Percentiles rank a stretch among this genome's conserved stretches.
Evolutionary conservation across 306 rosid genomes (phyloP).

Genomic region (Elaeagnus macrophylla): DNA sequence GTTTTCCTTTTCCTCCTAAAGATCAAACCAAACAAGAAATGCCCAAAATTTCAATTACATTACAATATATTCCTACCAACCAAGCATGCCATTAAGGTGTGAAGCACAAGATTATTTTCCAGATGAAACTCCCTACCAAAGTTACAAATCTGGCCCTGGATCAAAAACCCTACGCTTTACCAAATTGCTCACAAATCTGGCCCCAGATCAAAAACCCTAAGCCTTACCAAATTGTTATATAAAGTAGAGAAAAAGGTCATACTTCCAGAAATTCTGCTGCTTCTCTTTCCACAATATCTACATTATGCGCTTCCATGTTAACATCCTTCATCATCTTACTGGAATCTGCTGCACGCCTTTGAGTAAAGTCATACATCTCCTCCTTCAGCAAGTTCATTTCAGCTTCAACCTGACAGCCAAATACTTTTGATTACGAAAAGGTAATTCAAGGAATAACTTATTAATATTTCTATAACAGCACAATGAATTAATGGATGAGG

Average conservation of each 20-base stretch:
- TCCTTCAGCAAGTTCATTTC: slow-evolving; percentile 37
- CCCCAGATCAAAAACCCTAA: neutral
- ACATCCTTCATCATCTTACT: slow-evolving; percentile 50
- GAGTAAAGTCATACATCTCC: slow-evolving; percentile 45
- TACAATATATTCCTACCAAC: too few species aligned
- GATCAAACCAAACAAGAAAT: too few species aligned
- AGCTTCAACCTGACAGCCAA: slow-evolving; percentile 50
- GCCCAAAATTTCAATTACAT: too few species aligned
- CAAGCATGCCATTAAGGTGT: too few species aligned
- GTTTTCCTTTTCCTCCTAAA: too few species aligned
- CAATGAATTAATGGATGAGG: too few species aligned
- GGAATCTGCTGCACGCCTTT: slow-evolving; percentile 42
- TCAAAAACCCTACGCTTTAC: too few species aligned
- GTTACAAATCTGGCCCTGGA: too few species aligned
- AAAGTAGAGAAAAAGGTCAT: slow-evolving; percentile 2
- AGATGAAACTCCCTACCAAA: too few species aligned
- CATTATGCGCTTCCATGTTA: slow-evolving; percentile 34
- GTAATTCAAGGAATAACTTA: slow-evolving; percentile 7
- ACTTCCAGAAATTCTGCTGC: slow-evolving; percentile 67
- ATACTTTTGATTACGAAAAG: slow-evolving; percentile 9
- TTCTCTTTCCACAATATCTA: slow-evolving; percentile 58
- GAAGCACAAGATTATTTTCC: too few species aligned
- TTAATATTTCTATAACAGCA: neutral
- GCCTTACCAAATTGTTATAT: neutral
- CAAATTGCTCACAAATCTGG: too few species aligned